Base-by-base conservation (phyloP, 306 rosid genomes). In the Casuarina cunninghamiana region DNA sequence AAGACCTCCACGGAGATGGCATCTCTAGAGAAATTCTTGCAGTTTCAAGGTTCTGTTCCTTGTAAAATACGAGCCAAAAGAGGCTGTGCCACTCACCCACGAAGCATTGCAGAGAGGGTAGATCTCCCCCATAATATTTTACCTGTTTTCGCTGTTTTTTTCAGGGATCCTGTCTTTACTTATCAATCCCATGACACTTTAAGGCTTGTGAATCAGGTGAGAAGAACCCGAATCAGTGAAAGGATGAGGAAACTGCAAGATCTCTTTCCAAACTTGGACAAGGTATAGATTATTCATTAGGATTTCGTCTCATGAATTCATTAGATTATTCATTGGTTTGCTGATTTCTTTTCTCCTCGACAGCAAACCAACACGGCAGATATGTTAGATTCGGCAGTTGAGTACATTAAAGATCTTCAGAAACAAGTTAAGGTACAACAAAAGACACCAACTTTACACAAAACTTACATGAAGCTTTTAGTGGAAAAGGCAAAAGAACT, bases 71-170 rank as follows among this genome's bases (percentile, higher is more conserved):
- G 98, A 61, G 98, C 98, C 41, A 94, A 94, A 85, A 76, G 98
- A 86, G 98, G 98, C 71, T 94, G 84, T 16, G 98, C 98, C 70
- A 94, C 98, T 58, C 98, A 94, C 75, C 98, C 98, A 2, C 87
- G 98, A 81, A 94, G 97, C 90, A 91, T 94, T 75, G 98, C 98
- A 39, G 98, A 94, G 83, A 86, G 98, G 93, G 98, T 89, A 86
- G 76, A 69, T 81, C 75, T 78, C 42, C 1, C 83, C 60, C 35
- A 17, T 54, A 51, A 4, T 12, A 2, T 49, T 21, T 58, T 16
- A 3, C 15, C 53, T 68, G 13, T 3, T 9, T 7, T 5, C 0
- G 5, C 2, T 5, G 16, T 42, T 1, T 2, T 11, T 65, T 39
- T 65, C 3, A 5, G 48, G 11, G 15, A 38, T 15, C 49, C 6